phyloP scores from a whole-genome alignment of 1,139 yeast genomes.

The Candida glucosophila region DNA sequence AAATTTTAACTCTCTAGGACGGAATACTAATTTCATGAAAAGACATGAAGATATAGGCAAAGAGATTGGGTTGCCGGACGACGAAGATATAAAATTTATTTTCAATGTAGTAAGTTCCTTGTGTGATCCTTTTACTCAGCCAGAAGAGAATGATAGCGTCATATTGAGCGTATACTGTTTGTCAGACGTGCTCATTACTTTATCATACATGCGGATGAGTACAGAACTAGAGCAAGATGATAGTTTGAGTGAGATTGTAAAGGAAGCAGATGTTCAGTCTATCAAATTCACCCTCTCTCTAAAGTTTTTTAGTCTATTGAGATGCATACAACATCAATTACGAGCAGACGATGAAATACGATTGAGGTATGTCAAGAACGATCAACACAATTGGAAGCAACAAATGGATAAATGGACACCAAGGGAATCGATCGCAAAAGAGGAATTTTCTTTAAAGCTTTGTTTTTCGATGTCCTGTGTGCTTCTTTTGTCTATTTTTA shows the following conservation, averaged over 20 bases:
- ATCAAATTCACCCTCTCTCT: constrained; percentile 33
- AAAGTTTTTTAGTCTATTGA: constrained; percentile 33
- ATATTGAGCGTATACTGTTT: constrained; percentile 47
- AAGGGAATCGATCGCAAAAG: constrained; percentile 17
- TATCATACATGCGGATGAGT: constrained; percentile 12
- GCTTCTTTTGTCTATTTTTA: constrained; percentile 41
- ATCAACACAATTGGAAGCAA: constrained; percentile 33
- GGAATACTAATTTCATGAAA: constrained; percentile 9
- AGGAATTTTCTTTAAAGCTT: constrained; percentile 28
- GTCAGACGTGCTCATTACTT: constrained; percentile 43
- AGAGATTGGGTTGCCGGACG: constrained; percentile 13
- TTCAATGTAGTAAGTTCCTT: constrained; percentile 33
- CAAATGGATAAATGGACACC: constrained; percentile 49
- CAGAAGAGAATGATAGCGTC: constrained; percentile 47
- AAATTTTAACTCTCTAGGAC: constrained; percentile 10
- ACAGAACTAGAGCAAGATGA: constrained; percentile 5
- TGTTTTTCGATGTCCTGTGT: constrained; percentile 47
- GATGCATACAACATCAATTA: constrained; percentile 28
- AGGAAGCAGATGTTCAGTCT: constrained; percentile 9
- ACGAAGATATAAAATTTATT: constrained; percentile 9
- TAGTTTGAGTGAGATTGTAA: constrained; percentile 6
- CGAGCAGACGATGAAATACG: constrained; percentile 41
- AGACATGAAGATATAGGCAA: constrained; percentile 14
- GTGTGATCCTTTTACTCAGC: constrained; percentile 63
- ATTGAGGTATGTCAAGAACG: constrained; percentile 36